Percentiles rank a stretch among this genome's conserved stretches.
phyloP scores from a whole-genome alignment of 371 early-diverging fungal species.

The Parasitella parasitica region DNA sequence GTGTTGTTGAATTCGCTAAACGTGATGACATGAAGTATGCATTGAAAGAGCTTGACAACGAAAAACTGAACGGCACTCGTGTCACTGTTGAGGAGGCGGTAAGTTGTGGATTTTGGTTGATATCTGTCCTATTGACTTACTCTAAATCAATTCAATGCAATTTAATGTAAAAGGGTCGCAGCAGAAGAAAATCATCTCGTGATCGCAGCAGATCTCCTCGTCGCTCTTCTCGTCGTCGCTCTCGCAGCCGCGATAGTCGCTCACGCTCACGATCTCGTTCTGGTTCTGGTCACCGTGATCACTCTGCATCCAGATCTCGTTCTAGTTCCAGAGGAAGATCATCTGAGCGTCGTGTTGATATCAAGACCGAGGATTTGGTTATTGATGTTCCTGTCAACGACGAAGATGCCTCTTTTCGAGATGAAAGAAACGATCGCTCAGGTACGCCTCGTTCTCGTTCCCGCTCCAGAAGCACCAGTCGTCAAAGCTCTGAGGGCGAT shows the following conservation, averaged over 20 bases:
- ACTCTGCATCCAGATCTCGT: conserved; percentile 13
- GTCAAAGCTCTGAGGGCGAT: conserved; percentile 7
- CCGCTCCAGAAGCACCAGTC: conserved; percentile 10
- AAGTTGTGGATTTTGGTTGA: conserved; percentile 28
- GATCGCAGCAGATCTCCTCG: conserved; percentile 27
- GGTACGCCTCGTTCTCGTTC: neutral
- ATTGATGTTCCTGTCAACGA: conserved; percentile 6
- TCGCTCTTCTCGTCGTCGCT: conserved; percentile 21
- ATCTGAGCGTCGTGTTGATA: conserved; percentile 9
- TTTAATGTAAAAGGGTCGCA: conserved; percentile 12
- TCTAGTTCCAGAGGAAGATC: conserved; percentile 24
- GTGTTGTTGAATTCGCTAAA: conserved; percentile 84
- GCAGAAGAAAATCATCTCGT: conserved; percentile 23
- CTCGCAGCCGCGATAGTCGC: conserved; percentile 17
- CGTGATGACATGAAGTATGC: conserved; percentile 82
- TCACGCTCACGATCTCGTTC: conserved; percentile 29
- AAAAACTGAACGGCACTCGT: conserved; percentile 78
- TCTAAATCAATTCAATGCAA: too few relatives aligned
- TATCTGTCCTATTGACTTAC: too few relatives aligned
- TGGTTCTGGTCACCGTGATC: conserved; percentile 24
- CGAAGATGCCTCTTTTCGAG: neutral
- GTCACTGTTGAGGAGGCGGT: conserved; percentile 70
- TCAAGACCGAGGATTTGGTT: conserved; percentile 13
- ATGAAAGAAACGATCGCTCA: neutral
- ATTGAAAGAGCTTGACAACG: conserved; percentile 75